Percentiles rank a stretch among this genome's conserved stretches.
Conservation (phyloP, 2,329 filamentous ascomycete species). For the Alternaria incomplexa region DNA sequence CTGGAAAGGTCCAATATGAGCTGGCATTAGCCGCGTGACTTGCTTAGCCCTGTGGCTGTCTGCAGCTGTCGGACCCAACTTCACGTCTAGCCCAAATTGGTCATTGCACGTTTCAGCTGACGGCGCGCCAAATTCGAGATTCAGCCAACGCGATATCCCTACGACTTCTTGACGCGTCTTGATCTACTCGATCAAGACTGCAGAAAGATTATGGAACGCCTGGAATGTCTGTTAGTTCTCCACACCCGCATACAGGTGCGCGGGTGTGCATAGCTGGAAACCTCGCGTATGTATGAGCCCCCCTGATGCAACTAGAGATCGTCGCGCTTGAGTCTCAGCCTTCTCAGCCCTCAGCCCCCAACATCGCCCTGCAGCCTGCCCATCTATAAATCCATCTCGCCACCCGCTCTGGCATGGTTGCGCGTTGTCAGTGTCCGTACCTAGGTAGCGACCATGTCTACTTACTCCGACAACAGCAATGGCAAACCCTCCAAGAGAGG, state of each 20-base stretch:
- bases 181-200: background rate
- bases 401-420: background rate
- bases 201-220: background rate
- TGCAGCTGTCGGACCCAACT: background rate
- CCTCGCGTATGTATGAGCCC: background rate
- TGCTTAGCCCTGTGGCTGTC: background rate
- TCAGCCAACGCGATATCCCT: background rate
- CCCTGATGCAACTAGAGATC: background rate
- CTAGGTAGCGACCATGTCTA: constrained; percentile 5
- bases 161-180: background rate
- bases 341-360: constrained; percentile 9
- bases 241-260: background rate
- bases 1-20: background rate
- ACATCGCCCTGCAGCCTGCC: background rate
- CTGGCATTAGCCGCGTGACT: background rate
- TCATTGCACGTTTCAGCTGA: constrained; percentile 7
- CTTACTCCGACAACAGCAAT: background rate
- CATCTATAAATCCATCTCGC: constrained; percentile 4
- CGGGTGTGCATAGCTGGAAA: background rate
- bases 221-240: background rate
- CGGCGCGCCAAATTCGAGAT: background rate
- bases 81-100: constrained; percentile 2
- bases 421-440: background rate
- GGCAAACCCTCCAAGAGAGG: background rate
- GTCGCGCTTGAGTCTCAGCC: constrained; percentile 10